Percentiles rank a stretch among this genome's conserved stretches.
Evolutionary conservation across 2,329 filamentous ascomycete species (phyloP).

Genomic region (Pleurostoma richardsiae): DNA sequence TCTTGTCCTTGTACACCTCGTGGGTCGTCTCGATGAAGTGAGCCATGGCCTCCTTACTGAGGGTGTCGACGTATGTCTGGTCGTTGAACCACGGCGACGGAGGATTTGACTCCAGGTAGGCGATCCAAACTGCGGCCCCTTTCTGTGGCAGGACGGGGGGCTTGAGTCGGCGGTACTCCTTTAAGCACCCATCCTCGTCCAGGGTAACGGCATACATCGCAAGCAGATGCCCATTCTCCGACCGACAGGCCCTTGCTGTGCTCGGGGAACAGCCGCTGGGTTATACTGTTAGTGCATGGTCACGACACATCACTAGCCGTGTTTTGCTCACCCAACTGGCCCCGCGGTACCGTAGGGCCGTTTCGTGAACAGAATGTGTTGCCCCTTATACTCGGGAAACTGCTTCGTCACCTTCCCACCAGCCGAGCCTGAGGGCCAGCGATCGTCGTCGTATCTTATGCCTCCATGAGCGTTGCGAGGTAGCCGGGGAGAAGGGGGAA

Average conservation of each 20-base stretch:
- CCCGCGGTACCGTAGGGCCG: background rate
- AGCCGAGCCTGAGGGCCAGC: slow-evolving; percentile 22
- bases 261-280: too few relatives aligned
- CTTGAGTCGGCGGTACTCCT: slow-evolving; percentile 14
- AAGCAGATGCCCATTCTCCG: background rate
- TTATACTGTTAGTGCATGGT: too few relatives aligned
- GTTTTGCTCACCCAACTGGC: background rate
- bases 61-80: slow-evolving; percentile 22
- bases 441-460: slow-evolving; percentile 18
- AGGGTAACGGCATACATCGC: background rate
- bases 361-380: slow-evolving; percentile 12
- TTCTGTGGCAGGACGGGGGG: slow-evolving; percentile 8
- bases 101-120: slow-evolving; percentile 22
- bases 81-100: slow-evolving; percentile 23
- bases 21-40: slow-evolving; percentile 22
- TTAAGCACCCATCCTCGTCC: slow-evolving; percentile 7
- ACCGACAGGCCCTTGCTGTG: background rate
- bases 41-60: slow-evolving; percentile 18
- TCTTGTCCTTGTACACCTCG: slow-evolving; percentile 19
- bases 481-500: too few relatives aligned
- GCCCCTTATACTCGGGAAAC: slow-evolving; percentile 18
- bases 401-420: slow-evolving; percentile 20
- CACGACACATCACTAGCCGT: too few relatives aligned
- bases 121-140: slow-evolving; percentile 20
- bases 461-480: too few relatives aligned